Percentiles rank a stretch among this genome's conserved stretches.
phyloP scores from a whole-genome alignment of 257 asterid genomes.

The Nyctanthes arbortristis region DNA sequence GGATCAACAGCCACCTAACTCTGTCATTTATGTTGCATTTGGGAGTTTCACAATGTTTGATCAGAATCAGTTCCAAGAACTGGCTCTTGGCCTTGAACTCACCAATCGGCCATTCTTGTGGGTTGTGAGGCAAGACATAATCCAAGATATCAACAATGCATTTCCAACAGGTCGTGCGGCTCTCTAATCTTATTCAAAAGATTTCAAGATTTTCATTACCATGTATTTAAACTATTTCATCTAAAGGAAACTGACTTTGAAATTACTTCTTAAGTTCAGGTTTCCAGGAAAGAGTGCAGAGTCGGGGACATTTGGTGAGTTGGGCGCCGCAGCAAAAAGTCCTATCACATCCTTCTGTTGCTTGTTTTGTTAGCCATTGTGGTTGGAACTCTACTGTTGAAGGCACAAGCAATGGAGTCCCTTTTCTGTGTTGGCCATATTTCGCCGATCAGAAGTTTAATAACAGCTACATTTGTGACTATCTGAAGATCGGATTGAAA shows the following conservation, averaged over 20 bases:
- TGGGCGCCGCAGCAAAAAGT: conserved; percentile 26
- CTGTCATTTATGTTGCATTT: conserved; percentile 59
- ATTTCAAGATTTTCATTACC: no score
- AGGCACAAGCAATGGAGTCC: conserved; percentile 15
- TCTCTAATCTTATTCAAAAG: neutral
- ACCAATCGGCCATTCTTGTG: conserved; percentile 47
- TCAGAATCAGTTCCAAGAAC: conserved; percentile 45
- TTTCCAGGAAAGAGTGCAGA: neutral
- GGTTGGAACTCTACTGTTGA: conserved; percentile 27
- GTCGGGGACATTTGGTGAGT: conserved; percentile 14
- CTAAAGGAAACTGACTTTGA: no score
- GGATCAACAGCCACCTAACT: conserved; percentile 39
- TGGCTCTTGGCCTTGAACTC: conserved; percentile 54
- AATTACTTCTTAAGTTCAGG: no score
- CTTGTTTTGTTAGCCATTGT: conserved; percentile 21
- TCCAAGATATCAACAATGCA: conserved; percentile 11
- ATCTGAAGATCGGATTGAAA: conserved; percentile 20
- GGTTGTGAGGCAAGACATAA: conserved; percentile 53
- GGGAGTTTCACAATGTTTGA: conserved; percentile 54
- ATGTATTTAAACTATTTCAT: no score
- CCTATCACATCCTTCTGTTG: conserved; percentile 7
- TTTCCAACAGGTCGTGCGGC: conserved; percentile 47
- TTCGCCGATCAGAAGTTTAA: conserved; percentile 17
- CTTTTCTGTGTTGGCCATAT: conserved; percentile 25
- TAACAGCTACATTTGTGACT: conserved; percentile 10